Conservation (phyloP, 1,284 basidiomycete species). For the Fomitopsis betulina region DNA sequence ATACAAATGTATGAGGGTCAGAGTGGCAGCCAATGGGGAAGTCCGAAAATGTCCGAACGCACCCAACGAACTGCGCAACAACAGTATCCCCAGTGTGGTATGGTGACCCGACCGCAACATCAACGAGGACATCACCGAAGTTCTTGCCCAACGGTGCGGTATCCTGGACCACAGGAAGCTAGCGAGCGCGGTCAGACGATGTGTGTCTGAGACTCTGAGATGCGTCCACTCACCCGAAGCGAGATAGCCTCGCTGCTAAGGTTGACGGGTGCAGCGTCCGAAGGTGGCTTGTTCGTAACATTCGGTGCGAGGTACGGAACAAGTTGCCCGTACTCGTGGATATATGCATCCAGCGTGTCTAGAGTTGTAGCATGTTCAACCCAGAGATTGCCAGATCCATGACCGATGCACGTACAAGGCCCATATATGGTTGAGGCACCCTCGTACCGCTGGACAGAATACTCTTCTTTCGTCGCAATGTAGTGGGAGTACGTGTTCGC, state of each 20-base stretch:
- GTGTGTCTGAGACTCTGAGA: neutral
- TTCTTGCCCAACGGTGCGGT: constrained; percentile 47
- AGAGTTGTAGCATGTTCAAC: neutral
- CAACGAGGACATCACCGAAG: constrained; percentile 65
- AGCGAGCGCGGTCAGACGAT: neutral
- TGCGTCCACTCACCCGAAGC: constrained; percentile 43
- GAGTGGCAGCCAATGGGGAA: neutral
- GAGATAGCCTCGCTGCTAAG: constrained; percentile 67
- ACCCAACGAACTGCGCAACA: constrained; percentile 60
- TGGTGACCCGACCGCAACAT: constrained; percentile 46
- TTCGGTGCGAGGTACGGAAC: constrained; percentile 57
- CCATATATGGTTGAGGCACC: constrained; percentile 81
- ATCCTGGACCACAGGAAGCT: constrained; percentile 66
- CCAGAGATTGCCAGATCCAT: neutral
- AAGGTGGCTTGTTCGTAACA: constrained; percentile 41
- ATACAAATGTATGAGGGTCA: neutral
- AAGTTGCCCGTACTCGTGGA: constrained; percentile 68
- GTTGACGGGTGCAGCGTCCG: constrained; percentile 65
- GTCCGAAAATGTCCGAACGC: constrained; percentile 5
- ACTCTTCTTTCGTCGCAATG: constrained; percentile 72
- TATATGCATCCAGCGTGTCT: constrained; percentile 78
- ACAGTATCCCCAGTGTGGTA: constrained; percentile 61
- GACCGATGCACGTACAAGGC: constrained; percentile 44
- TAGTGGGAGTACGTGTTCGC: constrained; percentile 81
- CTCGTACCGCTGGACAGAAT: constrained; percentile 75